Evolutionary conservation across 164 flowering plant genomes (phyloP), one percentile per base, ranked within the genome.

Genomic region (Pachysandra terminalis): DNA sequence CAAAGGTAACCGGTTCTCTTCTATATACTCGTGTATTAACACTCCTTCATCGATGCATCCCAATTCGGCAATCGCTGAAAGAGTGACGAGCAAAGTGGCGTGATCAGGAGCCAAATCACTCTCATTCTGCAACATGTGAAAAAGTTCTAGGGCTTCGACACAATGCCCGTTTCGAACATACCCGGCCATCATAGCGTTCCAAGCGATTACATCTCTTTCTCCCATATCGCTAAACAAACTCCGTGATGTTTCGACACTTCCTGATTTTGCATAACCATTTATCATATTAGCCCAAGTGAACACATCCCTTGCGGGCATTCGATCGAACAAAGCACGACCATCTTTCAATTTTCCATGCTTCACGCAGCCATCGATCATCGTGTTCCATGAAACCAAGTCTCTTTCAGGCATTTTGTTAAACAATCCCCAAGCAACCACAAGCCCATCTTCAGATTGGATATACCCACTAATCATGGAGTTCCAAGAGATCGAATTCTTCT

Each of bases 321-420:
- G 26, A 45, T 76, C 65, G 58, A 90, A 86, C 80, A 90, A 77
- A 52, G 40, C 61, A 24, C 59, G 61, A 1, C 91, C 93, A 65
- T 67, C 66, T 66, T 81, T 80, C 77, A 85, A 71, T 73, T 76
- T 75, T 59, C 91, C 89, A 59, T 73, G 64, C 70, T 87, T 87
- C 27, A 78, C 84, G 68, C 70, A 85, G n/a, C 86, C 85, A 80
- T 81, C 79, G 53, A 89, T 79, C 87, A 87, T 80, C 9, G 81
- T 74, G 66, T 87, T 89, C 90, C 90, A 89, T 14, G 90, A 83
- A 66, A 87, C 82, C 80, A 82, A 65, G 59, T 90, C 93, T 59
- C 82, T 86, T 14, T 78, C 66, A 16, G 89, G 86, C 90, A 88
- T 86, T 72, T 67, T 64, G 71, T 76, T 77, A 66, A 87, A 87